Percentiles rank a stretch among this genome's conserved stretches.
These are phyloP conservation scores for Penicillium robsamsonii DNA, from an alignment of 495 filamentous ascomycete genomes.

Conservation along the genomic window DNA sequence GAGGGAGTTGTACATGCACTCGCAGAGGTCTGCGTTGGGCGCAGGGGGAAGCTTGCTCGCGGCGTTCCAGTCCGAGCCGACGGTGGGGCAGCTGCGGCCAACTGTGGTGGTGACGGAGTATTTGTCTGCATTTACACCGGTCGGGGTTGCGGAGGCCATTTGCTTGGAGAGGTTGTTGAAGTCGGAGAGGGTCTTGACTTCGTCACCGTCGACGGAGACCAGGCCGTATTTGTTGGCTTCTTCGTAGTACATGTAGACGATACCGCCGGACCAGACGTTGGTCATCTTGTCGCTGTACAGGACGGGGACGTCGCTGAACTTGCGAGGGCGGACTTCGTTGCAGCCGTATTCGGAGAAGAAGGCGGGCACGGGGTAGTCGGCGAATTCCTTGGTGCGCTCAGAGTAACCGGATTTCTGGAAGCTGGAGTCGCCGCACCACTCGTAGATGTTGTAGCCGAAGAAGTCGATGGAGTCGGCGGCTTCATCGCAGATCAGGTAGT, in stretches of 20 bases:
- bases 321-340: slow-evolving; percentile 72
- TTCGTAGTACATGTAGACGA: slow-evolving; percentile 98
- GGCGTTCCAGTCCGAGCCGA: slow-evolving; percentile 66
- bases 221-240: slow-evolving; percentile 90
- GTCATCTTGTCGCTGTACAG: slow-evolving; percentile 83
- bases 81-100: slow-evolving; percentile 66
- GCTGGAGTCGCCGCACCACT: slow-evolving; percentile 87
- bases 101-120: slow-evolving; percentile 74
- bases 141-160: slow-evolving; percentile 66
- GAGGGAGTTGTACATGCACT: slow-evolving; percentile 77
- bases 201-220: slow-evolving; percentile 57
- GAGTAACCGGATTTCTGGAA: slow-evolving; percentile 74
- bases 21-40: slow-evolving; percentile 73
- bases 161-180: slow-evolving; percentile 71
- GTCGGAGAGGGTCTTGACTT: slow-evolving; percentile 63
- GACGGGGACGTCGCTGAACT: slow-evolving; percentile 79
- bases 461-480: slow-evolving; percentile 74
- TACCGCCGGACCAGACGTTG: slow-evolving; percentile 85
- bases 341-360: slow-evolving; percentile 99
- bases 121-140: slow-evolving; percentile 55
- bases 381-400: slow-evolving; percentile 77
- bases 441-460: slow-evolving; percentile 99
- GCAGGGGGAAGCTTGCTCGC: slow-evolving; percentile 73
- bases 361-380: slow-evolving; percentile 81
- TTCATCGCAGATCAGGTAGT: slow-evolving; percentile 92